A percentile compares a stretch with the other conserved stretches of the same genome.
Evolutionary conservation across 1,139 yeast species (phyloP).

Genomic region (Casaregolazyma suthepensis): DNA sequence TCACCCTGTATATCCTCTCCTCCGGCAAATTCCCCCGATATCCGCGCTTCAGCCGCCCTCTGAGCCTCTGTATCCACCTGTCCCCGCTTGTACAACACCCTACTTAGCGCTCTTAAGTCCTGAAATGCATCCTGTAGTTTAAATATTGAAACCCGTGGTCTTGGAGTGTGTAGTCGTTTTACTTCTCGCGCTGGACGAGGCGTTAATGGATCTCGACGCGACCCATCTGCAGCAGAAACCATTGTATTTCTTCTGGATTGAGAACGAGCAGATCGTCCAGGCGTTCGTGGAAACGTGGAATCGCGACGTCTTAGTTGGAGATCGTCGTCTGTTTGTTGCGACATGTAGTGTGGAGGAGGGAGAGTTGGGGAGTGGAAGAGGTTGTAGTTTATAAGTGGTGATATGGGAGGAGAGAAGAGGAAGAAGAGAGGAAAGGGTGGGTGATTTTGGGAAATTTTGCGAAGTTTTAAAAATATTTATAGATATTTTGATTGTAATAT

Average conservation of each 20-base stretch:
- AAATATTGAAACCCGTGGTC: constrained; percentile 4
- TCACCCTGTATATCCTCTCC: neutral
- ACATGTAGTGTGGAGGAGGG: neutral
- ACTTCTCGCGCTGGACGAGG: constrained; percentile 11
- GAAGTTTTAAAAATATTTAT: too few relatives aligned
- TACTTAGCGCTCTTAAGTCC: constrained; percentile 12
- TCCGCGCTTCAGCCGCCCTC: neutral
- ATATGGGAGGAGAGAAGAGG: neutral
- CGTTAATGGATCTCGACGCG: constrained; percentile 11
- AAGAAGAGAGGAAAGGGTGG: neutral
- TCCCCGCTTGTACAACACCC: constrained; percentile 12
- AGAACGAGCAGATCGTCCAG: neutral
- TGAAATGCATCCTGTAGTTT: constrained; percentile 6
- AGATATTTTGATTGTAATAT: neutral
- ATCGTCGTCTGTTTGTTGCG: neutral
- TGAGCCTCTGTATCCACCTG: neutral
- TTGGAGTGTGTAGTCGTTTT: constrained; percentile 9
- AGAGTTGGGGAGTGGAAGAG: too few relatives aligned
- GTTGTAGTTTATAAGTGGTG: neutral
- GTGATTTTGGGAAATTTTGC: neutral
- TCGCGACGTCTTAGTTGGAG: neutral
- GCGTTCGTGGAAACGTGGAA: neutral
- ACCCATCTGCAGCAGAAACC: neutral
- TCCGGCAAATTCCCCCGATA: neutral
- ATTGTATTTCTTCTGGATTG: neutral